phyloP scores from a whole-genome alignment of 2,329 filamentous ascomycete species.

The Purpureocillium takamizusanense region DNA sequence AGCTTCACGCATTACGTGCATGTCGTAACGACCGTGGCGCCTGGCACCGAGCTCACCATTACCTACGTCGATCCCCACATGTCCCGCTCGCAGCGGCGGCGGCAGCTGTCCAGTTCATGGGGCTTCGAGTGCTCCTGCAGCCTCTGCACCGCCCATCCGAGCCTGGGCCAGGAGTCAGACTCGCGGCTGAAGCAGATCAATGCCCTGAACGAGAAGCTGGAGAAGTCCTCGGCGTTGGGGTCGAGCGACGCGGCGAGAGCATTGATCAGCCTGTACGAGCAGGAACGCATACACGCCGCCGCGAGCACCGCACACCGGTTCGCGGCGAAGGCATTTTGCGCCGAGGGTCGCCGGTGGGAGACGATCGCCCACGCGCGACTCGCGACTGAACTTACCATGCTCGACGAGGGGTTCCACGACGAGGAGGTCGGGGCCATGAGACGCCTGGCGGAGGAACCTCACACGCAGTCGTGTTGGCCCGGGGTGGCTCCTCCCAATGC shows the following conservation, averaged over 20 bases:
- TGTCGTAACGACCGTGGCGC: slow-evolving; percentile 27
- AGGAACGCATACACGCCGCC: slow-evolving; percentile 26
- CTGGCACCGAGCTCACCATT: slow-evolving; percentile 33
- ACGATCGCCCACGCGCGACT: slow-evolving; percentile 27
- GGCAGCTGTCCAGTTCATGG: slow-evolving; percentile 23
- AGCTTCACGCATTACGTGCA: slow-evolving; percentile 29
- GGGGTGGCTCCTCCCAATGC: no score
- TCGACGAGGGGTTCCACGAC: slow-evolving; percentile 5
- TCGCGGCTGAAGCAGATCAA: slow-evolving; percentile 24
- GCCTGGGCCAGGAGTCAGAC: slow-evolving; percentile 23
- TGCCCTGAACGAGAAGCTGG: not conserved
- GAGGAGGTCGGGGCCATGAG: not conserved
- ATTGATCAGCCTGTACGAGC: slow-evolving; percentile 27
- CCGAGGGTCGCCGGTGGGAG: slow-evolving; percentile 26
- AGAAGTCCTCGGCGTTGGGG: slow-evolving; percentile 8
- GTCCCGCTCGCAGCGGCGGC: slow-evolving; percentile 13
- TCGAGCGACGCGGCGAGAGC: slow-evolving; percentile 27
- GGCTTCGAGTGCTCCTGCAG: slow-evolving; percentile 31
- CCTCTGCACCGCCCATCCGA: slow-evolving; percentile 21
- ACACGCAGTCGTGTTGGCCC: slow-evolving; percentile 5
- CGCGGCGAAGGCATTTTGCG: slow-evolving; percentile 30
- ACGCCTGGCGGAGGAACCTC: slow-evolving; percentile 2
- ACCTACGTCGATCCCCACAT: slow-evolving; percentile 28
- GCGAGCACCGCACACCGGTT: slow-evolving; percentile 25
- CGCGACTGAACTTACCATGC: slow-evolving; percentile 25